Evolutionary conservation across 2,329 filamentous ascomycete genomes (phyloP), one percentile per base, ranked within the genome.

Genomic region (Lithohypha guttulata): DNA sequence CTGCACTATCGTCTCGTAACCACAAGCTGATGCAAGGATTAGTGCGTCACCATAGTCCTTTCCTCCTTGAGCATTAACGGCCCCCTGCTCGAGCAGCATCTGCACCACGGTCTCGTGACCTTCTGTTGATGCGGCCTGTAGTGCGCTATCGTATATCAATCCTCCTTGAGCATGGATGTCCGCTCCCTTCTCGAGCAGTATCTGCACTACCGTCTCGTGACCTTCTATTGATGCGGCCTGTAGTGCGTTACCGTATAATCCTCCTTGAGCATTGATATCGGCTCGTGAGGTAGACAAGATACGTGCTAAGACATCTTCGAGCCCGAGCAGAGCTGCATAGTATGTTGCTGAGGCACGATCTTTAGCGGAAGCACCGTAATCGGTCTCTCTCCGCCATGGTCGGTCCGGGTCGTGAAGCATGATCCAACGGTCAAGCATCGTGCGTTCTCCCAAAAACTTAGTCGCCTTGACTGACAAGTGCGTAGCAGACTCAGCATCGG

Each of bases 161-260:
- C 3, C 30, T 27, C n/a, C n/a, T n/a, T n/a, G n/a, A n/a, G 23
- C 23, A 39, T 46, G 34, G 25, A 45, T 14, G 11, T 42, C 27
- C 3, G 47, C 47, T 4, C 47, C 47, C 4, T 34, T 22, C 2
- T 42, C 41, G 19, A 48, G 37, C 17, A 45, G 43, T 14, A 45
- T 42, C 29, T 36, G 33, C 21, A 45, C 38, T 14, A 36, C 20
- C 20, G 36, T 32, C 25, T 41, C 39, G 27, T 44, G 9, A 40
- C 43, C 47, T 13, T 25, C 7, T 9, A 15, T 1, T 32, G 43
- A 46, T 46, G 49, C 46, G 22, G 44, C 43, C 11, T 47, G 34
- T 8, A 50, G 38, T 42, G 42, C 23, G 22, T 17, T 42, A 15
- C 41, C 26, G 25, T 43, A 35, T 2, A 13, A 1, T 11, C 42